phyloP scores from a whole-genome alignment of 805 yeast genomes.

The Pichia eremophila region DNA sequence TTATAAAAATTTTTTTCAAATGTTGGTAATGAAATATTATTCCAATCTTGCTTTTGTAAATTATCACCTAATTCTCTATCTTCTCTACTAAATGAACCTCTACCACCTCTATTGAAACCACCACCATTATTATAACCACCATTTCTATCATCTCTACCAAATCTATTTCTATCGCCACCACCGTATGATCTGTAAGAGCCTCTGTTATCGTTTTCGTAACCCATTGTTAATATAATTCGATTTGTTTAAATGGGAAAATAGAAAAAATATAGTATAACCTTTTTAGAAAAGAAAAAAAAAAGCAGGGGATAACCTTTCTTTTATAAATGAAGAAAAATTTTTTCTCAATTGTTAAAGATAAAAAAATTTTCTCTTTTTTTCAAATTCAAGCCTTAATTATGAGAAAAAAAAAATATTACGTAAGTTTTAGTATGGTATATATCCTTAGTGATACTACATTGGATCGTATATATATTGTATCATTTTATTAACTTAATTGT shows the following conservation, averaged over 20 bases:
- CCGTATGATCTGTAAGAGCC: constrained; percentile 26
- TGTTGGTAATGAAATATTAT: constrained; percentile 63
- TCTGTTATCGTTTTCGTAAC: constrained; percentile 33
- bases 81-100: constrained; percentile 29
- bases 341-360: no score
- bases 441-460: no score
- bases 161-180: constrained; percentile 30
- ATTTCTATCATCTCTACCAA: constrained; percentile 28
- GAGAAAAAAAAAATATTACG: no score
- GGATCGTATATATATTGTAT: no score
- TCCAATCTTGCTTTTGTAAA: constrained; percentile 74
- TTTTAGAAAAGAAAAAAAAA: no score
- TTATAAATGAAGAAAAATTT: no score
- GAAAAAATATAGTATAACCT: background rate
- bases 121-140: constrained; percentile 25
- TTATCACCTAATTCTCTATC: constrained; percentile 43
- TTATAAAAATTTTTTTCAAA: constrained; percentile 92
- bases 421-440: no score
- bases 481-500: no score
- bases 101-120: constrained; percentile 29
- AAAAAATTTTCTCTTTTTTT: no score
- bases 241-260: background rate
- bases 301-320: no score
- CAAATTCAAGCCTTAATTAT: no score
- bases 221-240: constrained; percentile 22